Evolutionary conservation across 345 rosid species (phyloP).

Genomic region (Laguncularia racemosa): DNA sequence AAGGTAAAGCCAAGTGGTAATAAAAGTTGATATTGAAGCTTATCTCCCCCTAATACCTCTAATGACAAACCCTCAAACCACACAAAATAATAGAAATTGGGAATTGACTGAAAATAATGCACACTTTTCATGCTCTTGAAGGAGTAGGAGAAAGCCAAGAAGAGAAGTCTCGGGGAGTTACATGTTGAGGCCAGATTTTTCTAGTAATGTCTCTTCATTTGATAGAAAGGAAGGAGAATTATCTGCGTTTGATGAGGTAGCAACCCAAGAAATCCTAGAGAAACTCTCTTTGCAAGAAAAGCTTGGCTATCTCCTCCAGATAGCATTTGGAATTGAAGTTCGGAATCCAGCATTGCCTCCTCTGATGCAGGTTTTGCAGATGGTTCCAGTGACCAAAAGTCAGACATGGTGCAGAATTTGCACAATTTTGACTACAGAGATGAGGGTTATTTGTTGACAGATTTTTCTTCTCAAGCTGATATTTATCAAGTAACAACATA

Average conservation of each 20-base stretch:
- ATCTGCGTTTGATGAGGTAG: conserved; percentile 33
- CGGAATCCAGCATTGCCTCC: conserved; percentile 36
- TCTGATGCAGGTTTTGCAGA: conserved; percentile 33
- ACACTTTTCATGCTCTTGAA: conserved; percentile 50
- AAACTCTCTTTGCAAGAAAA: conserved; percentile 42
- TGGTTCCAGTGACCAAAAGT: conserved; percentile 24
- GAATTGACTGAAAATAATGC: not conserved
- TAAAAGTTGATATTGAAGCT: not conserved
- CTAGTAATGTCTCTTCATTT: conserved; percentile 29
- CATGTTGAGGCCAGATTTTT: conserved; percentile 44
- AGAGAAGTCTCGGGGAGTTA: conserved; percentile 43
- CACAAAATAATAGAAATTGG: too few species aligned
- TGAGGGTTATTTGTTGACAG: conserved; percentile 6
- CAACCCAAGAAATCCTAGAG: conserved; percentile 23
- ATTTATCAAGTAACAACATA: conserved; percentile 10
- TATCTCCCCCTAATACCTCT: too few species aligned
- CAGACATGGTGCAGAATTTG: conserved; percentile 20
- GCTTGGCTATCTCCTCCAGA: conserved; percentile 84
- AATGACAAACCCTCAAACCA: too few species aligned
- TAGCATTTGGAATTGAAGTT: conserved; percentile 48
- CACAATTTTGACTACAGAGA: conserved; percentile 18
- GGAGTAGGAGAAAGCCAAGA: conserved; percentile 66
- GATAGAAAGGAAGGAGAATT: conserved; percentile 35
- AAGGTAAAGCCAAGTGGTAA: conserved; percentile 36
- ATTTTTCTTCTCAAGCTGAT: conserved; percentile 32